phyloP scores from a whole-genome alignment of 1,284 basidiomycete genomes.

The Ceratobasidium sp. region DNA sequence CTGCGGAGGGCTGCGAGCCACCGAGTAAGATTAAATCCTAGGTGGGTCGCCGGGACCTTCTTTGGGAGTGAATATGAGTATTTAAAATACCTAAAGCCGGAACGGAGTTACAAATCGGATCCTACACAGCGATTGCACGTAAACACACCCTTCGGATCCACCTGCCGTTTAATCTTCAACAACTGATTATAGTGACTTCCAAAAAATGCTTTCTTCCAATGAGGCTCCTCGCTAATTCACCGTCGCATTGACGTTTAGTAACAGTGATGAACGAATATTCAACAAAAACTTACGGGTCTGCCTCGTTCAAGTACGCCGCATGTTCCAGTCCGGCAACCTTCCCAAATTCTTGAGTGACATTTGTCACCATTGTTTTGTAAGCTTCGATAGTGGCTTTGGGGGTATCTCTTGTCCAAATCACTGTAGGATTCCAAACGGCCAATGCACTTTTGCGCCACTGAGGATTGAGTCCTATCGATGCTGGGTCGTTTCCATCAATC shows the following conservation, averaged over 20 bases:
- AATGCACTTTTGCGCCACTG: constrained; percentile 61
- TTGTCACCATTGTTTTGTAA: constrained; percentile 53
- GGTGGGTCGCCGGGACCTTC: no score
- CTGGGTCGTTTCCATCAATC: constrained; percentile 57
- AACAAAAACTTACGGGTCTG: constrained; percentile 55
- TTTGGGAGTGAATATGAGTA: no score
- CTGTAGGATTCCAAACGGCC: constrained; percentile 52
- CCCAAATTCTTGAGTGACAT: constrained; percentile 52
- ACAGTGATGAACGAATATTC: no score
- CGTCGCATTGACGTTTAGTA: no score
- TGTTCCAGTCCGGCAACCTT: constrained; percentile 54
- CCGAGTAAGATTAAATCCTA: no score
- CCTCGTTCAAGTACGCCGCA: constrained; percentile 63
- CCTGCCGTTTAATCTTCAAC: constrained; percentile 15
- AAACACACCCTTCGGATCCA: constrained; percentile 2
- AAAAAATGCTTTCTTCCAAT: constrained; percentile 28
- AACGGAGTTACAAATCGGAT: background rate
- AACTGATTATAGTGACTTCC: constrained; percentile 6
- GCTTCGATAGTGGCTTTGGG: constrained; percentile 53
- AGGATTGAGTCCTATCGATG: constrained; percentile 61
- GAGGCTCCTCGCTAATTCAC: background rate
- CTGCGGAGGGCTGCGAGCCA: no score
- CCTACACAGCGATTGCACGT: constrained; percentile 27
- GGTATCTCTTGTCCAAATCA: no score
- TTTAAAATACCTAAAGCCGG: no score